These are phyloP conservation scores for Phytomonas sp. DNA, from an alignment of 208 protist species.

Conservation along the genomic window DNA sequence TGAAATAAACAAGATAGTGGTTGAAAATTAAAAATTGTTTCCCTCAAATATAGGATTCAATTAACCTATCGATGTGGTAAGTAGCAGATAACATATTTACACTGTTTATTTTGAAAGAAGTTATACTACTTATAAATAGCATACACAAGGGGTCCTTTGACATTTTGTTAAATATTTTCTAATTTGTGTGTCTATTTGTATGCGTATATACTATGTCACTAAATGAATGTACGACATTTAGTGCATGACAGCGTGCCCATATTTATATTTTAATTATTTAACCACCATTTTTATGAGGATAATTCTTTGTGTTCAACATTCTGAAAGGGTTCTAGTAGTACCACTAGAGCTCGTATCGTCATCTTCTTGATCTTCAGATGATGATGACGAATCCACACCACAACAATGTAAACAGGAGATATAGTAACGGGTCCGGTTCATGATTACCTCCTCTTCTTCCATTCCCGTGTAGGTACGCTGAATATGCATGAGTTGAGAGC, in stretches of 20 bases:
- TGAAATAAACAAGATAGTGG: not conserved
- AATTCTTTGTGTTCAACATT: not conserved
- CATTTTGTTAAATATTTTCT: not conserved
- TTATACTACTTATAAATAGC: not conserved
- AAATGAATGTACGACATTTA: not conserved
- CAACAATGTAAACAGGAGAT: constrained; percentile 71
- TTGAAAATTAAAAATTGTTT: not conserved
- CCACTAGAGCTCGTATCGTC: not conserved
- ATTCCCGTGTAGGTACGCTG: constrained; percentile 57
- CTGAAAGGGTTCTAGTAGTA: not conserved
- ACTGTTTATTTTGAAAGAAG: not conserved
- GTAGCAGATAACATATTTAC: not conserved
- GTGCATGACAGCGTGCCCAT: not conserved
- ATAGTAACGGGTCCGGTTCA: constrained; percentile 69
- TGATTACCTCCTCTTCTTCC: constrained; percentile 48
- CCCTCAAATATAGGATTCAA: not conserved
- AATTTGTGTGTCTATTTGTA: not conserved
- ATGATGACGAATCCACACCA: constrained; percentile 53
- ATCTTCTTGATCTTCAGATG: constrained; percentile 20
- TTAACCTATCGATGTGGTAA: not conserved
- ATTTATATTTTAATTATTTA: not conserved
- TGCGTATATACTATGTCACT: not conserved
- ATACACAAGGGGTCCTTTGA: not conserved
- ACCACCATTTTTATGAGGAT: not conserved
- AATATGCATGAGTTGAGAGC: constrained; percentile 54